phyloP scores from a whole-genome alignment of 345 rosid species.

The Populus tremula region DNA sequence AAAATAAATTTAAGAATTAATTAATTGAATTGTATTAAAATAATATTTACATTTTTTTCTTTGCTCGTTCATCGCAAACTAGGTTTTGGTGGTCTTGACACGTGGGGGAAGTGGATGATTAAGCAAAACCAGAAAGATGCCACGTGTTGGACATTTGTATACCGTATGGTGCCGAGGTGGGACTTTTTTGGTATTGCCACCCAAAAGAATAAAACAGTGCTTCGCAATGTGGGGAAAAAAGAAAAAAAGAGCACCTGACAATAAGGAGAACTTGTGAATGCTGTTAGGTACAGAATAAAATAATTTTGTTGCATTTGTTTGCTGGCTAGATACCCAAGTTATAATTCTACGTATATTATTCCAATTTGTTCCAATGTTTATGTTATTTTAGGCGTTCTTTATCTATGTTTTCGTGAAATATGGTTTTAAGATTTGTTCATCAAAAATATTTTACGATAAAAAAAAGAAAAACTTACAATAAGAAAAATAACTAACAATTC shows the following conservation, averaged over 20 bases:
- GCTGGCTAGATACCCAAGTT: neutral
- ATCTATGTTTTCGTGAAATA: too few relatives aligned
- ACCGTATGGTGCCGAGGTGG: neutral
- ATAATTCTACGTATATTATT: too few relatives aligned
- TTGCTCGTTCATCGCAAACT: too few relatives aligned
- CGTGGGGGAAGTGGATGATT: conserved; percentile 6
- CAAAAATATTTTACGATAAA: too few relatives aligned
- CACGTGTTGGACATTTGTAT: neutral
- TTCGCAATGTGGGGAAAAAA: too few relatives aligned
- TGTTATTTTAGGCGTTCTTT: too few relatives aligned
- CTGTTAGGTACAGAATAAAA: neutral
- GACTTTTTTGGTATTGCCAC: conserved; percentile 4
- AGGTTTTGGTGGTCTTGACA: neutral
- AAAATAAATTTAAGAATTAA: too few relatives aligned
- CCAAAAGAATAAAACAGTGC: neutral
- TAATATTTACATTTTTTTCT: neutral
- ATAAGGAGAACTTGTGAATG: neutral
- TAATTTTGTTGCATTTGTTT: neutral
- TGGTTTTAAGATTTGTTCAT: too few relatives aligned
- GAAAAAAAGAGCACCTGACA: neutral
- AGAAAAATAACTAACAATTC: too few relatives aligned
- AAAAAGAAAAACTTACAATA: too few relatives aligned
- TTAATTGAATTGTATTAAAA: too few relatives aligned
- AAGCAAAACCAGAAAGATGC: neutral
- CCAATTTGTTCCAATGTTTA: too few relatives aligned